Percentiles rank a stretch among this genome's conserved stretches.
phyloP scores from a whole-genome alignment of 129 eudicot species.

The Flaveria linearis region DNA sequence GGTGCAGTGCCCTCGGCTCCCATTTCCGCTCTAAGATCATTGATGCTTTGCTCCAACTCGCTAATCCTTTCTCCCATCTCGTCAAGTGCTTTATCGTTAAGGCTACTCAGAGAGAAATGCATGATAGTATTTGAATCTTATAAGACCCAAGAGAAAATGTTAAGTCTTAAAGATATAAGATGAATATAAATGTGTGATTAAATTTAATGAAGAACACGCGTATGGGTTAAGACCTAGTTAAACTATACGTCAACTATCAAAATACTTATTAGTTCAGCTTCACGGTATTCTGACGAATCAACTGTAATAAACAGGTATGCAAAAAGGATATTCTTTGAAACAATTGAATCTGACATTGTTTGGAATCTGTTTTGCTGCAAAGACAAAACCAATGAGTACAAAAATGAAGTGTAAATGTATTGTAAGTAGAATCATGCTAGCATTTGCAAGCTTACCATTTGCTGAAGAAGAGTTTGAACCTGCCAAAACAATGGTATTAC shows the following conservation, averaged over 20 bases:
- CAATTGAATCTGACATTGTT: constrained; percentile 78
- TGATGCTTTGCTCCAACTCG: constrained; percentile 90
- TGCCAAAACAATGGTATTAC: constrained; percentile 34
- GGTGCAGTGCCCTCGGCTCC: constrained; percentile 83
- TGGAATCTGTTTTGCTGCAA: constrained; percentile 87
- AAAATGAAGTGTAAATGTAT: constrained; percentile 1
- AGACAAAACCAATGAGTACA: constrained; percentile 4
- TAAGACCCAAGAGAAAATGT: neutral
- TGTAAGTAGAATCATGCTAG: neutral
- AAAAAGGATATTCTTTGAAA: constrained; percentile 75
- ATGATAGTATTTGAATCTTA: neutral
- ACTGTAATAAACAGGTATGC: neutral
- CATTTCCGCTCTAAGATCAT: constrained; percentile 82
- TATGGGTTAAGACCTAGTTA: no score
- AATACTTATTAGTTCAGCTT: neutral
- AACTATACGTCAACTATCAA: neutral
- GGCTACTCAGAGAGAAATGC: constrained; percentile 29
- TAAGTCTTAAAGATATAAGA: neutral
- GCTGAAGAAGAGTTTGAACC: constrained; percentile 88
- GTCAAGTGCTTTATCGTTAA: constrained; percentile 72
- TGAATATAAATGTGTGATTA: neutral
- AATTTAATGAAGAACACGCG: neutral
- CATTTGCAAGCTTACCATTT: constrained; percentile 56
- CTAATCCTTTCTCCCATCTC: constrained; percentile 96
- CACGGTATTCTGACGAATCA: neutral